phyloP scores from a whole-genome alignment of 371 early-diverging fungal genomes.

The Lichtheimia ornata region DNA sequence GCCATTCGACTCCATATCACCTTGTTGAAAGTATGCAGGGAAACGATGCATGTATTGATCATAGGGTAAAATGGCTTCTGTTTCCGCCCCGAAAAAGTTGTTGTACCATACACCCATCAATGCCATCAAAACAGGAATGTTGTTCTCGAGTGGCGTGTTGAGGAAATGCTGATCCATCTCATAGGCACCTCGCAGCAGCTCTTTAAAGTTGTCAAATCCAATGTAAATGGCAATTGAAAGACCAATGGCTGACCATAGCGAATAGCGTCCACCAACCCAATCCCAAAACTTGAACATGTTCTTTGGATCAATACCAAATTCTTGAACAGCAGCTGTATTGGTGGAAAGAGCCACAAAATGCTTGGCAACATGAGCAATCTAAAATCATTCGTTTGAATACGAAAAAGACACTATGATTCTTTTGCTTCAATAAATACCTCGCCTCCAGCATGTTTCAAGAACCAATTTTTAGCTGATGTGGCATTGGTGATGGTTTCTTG shows the following conservation, averaged over 20 bases:
- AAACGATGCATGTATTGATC: conserved; percentile 98
- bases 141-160: conserved; percentile 84
- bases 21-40: conserved; percentile 98
- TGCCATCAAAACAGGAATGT: conserved; percentile 92
- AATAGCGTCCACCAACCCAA: conserved; percentile 99
- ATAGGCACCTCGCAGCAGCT: conserved; percentile 92
- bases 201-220: conserved; percentile 94
- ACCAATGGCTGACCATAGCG: conserved; percentile 99
- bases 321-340: conserved; percentile 85
- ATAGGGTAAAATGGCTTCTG: conserved; percentile 96
- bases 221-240: conserved; percentile 95
- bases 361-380: conserved; percentile 86
- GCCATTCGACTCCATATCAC: conserved; percentile 99
- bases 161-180: conserved; percentile 97
- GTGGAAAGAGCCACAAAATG: conserved; percentile 99
- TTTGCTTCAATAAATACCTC: conserved; percentile 45
- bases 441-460: conserved; percentile 81
- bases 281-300: conserved; percentile 99
- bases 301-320: conserved; percentile 89
- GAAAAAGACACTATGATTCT: background rate
- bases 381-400: conserved; percentile 1
- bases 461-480: conserved; percentile 92
- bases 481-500: conserved; percentile 99
- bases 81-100: conserved; percentile 94
- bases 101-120: conserved; percentile 97